These are phyloP conservation scores for Wickerhamomyces alni DNA, from an alignment of 805 yeast species.

Conservation along the genomic window DNA sequence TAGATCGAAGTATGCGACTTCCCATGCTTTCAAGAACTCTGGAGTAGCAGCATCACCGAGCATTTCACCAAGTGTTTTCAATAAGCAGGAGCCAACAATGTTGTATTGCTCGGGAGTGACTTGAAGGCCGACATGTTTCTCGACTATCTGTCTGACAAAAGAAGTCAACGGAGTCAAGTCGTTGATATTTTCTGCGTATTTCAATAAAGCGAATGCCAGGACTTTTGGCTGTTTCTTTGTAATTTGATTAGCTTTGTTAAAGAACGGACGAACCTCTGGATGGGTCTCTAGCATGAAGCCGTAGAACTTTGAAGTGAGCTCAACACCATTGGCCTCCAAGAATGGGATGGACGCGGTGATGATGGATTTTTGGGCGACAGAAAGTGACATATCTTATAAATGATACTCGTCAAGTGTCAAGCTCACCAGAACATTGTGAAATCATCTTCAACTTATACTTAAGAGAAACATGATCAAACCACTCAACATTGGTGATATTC, in stretches of 20 bases:
- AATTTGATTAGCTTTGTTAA: slow-evolving; percentile 54
- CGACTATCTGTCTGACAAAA: slow-evolving; percentile 53
- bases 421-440: neutral
- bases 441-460: no score
- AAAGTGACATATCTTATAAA: slow-evolving; percentile 24
- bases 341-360: slow-evolving; percentile 49
- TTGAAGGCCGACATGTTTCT: slow-evolving; percentile 62
- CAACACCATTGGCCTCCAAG: slow-evolving; percentile 48
- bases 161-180: slow-evolving; percentile 45
- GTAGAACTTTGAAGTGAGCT: slow-evolving; percentile 50
- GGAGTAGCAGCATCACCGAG: slow-evolving; percentile 57
- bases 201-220: slow-evolving; percentile 53
- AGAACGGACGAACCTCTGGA: slow-evolving; percentile 52
- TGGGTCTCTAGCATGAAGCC: slow-evolving; percentile 44
- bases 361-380: slow-evolving; percentile 27
- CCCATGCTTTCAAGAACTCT: slow-evolving; percentile 58
- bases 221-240: slow-evolving; percentile 55
- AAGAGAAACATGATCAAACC: no score
- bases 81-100: slow-evolving; percentile 53
- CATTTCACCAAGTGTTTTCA: slow-evolving; percentile 46
- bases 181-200: slow-evolving; percentile 59
- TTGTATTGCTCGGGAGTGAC: slow-evolving; percentile 61
- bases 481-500: no score
- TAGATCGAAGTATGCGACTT: slow-evolving; percentile 54
- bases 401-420: no score